Conservation (phyloP, 2,329 filamentous ascomycete species). For the Aspergillus ustus region DNA sequence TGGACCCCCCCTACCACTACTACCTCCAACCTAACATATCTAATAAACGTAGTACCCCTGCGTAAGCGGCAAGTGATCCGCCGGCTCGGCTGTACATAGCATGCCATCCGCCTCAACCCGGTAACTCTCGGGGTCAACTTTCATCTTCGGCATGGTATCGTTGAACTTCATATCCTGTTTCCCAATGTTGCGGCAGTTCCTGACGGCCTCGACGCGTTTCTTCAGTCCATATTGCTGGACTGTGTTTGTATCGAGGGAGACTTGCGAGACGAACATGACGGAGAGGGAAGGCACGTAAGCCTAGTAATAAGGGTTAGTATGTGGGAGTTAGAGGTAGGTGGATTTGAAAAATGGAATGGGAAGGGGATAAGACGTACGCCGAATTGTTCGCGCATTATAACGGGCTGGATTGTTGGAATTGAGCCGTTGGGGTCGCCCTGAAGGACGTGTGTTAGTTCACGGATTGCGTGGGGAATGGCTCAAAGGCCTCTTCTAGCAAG, state of each 20-base stretch:
- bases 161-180: slow-evolving; percentile 95
- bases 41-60: slow-evolving; percentile 55
- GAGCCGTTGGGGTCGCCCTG: slow-evolving; percentile 80
- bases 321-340: background rate
- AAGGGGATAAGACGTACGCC: slow-evolving; percentile 50
- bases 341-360: background rate
- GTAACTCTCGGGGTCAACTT: slow-evolving; percentile 89
- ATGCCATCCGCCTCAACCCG: slow-evolving; percentile 81
- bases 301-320: slow-evolving; percentile 17
- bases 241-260: slow-evolving; percentile 68
- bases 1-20: no score
- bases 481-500: background rate
- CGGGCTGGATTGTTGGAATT: slow-evolving; percentile 85
- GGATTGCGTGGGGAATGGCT: background rate
- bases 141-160: slow-evolving; percentile 80
- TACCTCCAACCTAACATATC: background rate
- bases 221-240: slow-evolving; percentile 74
- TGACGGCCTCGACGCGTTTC: slow-evolving; percentile 81
- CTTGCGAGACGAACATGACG: slow-evolving; percentile 81
- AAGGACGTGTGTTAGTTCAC: background rate
- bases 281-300: slow-evolving; percentile 71
- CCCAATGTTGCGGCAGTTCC: slow-evolving; percentile 71
- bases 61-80: slow-evolving; percentile 71
- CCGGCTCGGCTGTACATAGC: slow-evolving; percentile 74
- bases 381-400: slow-evolving; percentile 86